Base-by-base conservation (phyloP, 2,329 filamentous ascomycete species). In the Pseudogymnoascus sp. region DNA sequence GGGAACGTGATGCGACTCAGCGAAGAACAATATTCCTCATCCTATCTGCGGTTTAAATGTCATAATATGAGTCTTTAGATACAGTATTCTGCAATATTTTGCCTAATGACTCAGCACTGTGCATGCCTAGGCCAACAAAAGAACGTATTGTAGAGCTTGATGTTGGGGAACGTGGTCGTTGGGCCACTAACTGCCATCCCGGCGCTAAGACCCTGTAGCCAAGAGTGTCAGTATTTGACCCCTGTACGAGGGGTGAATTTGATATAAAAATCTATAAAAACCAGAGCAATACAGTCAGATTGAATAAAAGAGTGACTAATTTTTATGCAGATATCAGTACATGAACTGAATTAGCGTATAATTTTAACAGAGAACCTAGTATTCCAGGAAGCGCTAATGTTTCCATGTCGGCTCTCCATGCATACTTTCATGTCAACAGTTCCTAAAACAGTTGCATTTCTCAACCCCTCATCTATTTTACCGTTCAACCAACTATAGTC, bases 71-170 rank as follows among this genome's bases (percentile, higher is more conserved):
- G 24, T 47, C 29, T 29, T n/a, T 29, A 29, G 44, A 50, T 9
- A 9, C 13, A 15, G 24, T 10, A 31, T 21, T 13, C 26, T 2
- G 5, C 4, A 10, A 50, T 50, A 50, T 31, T 24, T 9, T 50
- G 44, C 44, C 44, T 31, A 50, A 50, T 50, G 44, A 50, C 44
- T 50, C 24, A 50, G 44, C 44, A 50, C n/a, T 50, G 15, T 4
- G 2, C 6, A 13, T 3, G 26, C 44, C 39, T 10, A 24, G 17
- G 24, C 5, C 41, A n/a, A 24, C 13, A 7, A 15, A n/a, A 3
- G 41, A 24, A 7, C 24, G 9, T 47, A n/a, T 24, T 29, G 8
- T 13, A 15, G 44, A 50, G 8, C 44, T 31, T 50, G 26, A 31
- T 5, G 24, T 21, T 21, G 21, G 21, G 21, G 21, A 21, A 21